Evolutionary conservation across 257 asterid genomes (phyloP), one percentile per base, ranked within the genome.

Genomic region (Nemophila menziesii): DNA sequence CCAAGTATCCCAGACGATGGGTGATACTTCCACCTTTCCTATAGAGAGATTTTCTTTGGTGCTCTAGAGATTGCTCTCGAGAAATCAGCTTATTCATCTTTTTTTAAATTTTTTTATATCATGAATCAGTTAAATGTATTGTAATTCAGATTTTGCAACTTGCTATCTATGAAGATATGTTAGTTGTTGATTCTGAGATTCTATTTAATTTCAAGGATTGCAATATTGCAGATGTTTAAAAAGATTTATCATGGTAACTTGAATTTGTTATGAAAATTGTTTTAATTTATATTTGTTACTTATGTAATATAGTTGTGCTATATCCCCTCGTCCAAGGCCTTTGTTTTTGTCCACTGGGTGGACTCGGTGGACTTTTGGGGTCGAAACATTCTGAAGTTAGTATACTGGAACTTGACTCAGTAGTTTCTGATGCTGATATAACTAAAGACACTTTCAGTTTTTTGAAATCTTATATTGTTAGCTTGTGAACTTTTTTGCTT

Each of bases 1-100:
- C 86, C 2, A 90, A 60, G 60, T 90, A 90, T 49, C 99, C 99
- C 22, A 68, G 94, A 10, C 72, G 99, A 65, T 90, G 96, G 96
- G 89, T 90, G 52, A 81, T 90, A 52, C 67, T 90, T 52, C 99
- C 97, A 20, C 97, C 97, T 3, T 87, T 87, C 75, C 82, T 90
- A 68, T 90, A 79, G 80, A 69, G 46, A 12, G 11, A 8, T 11
- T 16, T 16, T 4, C 16, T 34, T 20, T 33, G 39, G 24, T 33
- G 59, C 7, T 29, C 12, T 7, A 29, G 4, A 29, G 36, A 29
- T 29, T 5, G 12, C 8, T 29, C 8, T 29, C 36, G 12, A 13
- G 36, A 29, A 7, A 2, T 13, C 36, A 29, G 36, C 36, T 29
- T 29, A 2, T 2, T 29, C 1, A 7, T 29, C 36, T 29, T 29